phyloP scores from a whole-genome alignment of 1,139 yeast genomes.

The Ogataea hybrid region DNA sequence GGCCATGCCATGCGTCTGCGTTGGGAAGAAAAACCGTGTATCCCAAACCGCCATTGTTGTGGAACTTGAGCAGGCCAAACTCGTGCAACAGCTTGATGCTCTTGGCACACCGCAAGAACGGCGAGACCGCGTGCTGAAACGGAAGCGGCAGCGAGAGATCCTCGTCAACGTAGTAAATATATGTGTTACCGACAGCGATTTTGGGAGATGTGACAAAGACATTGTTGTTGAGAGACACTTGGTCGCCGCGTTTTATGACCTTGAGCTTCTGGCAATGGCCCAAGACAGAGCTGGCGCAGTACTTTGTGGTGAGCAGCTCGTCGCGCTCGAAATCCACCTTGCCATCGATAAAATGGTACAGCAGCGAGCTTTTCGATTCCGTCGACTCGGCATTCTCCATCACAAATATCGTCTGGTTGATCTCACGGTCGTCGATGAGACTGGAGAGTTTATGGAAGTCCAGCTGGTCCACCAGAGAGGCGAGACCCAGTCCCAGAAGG shows the following conservation, averaged over 20 bases:
- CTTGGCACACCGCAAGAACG: slow-evolving; percentile 51
- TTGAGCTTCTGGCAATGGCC: slow-evolving; percentile 52
- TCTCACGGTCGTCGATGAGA: slow-evolving; percentile 53
- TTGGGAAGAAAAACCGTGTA: slow-evolving; percentile 82
- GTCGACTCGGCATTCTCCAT: slow-evolving; percentile 23
- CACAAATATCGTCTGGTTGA: slow-evolving; percentile 61
- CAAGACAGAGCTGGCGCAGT: slow-evolving; percentile 39
- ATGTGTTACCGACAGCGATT: slow-evolving; percentile 50
- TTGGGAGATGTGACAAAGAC: slow-evolving; percentile 40
- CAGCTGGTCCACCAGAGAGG: slow-evolving; percentile 68
- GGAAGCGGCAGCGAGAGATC: slow-evolving; percentile 57
- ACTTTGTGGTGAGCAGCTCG: slow-evolving; percentile 42
- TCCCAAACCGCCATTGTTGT: slow-evolving; percentile 38
- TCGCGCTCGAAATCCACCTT: slow-evolving; percentile 39
- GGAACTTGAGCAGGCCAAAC: slow-evolving; percentile 43
- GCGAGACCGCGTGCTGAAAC: slow-evolving; percentile 50
- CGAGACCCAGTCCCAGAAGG: slow-evolving; percentile 65
- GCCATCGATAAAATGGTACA: slow-evolving; percentile 70
- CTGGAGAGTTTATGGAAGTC: slow-evolving; percentile 56
- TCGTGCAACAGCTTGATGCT: slow-evolving; percentile 51
- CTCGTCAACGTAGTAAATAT: slow-evolving; percentile 62
- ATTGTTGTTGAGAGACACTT: slow-evolving; percentile 42
- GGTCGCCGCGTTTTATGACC: slow-evolving; percentile 32
- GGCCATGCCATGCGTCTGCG: slow-evolving; percentile 66
- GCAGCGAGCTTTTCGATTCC: slow-evolving; percentile 36